phyloP scores from a whole-genome alignment of 2,329 filamentous ascomycete species.

The Xylaria sp. region DNA sequence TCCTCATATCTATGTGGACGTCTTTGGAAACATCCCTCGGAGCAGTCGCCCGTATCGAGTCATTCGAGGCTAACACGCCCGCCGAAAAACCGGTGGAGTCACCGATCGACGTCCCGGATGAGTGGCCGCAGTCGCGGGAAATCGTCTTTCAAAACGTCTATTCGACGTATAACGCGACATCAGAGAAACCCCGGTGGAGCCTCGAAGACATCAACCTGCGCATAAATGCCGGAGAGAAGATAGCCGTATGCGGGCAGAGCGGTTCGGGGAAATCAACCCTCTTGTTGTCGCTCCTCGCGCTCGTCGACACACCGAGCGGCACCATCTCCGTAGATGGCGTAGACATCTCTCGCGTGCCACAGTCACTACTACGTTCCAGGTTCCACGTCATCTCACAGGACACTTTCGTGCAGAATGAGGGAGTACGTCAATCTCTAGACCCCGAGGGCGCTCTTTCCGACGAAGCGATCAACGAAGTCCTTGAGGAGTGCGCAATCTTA shows the following conservation, averaged over 20 bases:
- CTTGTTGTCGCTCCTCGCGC: background rate
- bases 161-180: background rate
- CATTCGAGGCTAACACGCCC: background rate
- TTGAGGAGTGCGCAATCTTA: background rate
- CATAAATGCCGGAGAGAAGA: background rate
- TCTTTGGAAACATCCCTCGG: background rate
- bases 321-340: constrained; percentile 1
- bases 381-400: constrained; percentile 1
- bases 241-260: background rate
- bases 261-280: background rate
- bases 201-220: background rate
- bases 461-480: background rate
- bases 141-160: background rate
- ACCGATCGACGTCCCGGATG: background rate
- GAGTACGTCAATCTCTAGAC: background rate
- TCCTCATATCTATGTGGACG: constrained; percentile 1
- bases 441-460: background rate
- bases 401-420: background rate
- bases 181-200: constrained; percentile 2
- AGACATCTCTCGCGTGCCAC: background rate
- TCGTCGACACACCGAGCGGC: background rate
- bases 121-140: background rate
- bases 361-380: background rate
- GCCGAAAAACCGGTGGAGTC: background rate
- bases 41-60: background rate